Evolutionary conservation across 805 yeast genomes (phyloP).

Genomic region (Candida qinlingensis): DNA sequence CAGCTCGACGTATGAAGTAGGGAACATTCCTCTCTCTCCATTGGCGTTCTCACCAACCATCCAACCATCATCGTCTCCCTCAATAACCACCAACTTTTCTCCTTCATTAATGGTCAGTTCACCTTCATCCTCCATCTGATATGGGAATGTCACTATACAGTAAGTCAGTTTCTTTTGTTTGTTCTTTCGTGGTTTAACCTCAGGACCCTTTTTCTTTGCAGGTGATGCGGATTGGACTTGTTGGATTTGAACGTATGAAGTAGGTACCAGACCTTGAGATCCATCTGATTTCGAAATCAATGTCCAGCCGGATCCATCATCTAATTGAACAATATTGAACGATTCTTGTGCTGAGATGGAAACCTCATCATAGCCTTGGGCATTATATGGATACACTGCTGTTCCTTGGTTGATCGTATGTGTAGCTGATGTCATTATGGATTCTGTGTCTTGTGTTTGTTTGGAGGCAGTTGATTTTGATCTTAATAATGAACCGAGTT

Average conservation of each 20-base stretch:
- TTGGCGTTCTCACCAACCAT: slow-evolving; percentile 73
- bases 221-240: slow-evolving; percentile 10
- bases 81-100: slow-evolving; percentile 63
- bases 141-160: slow-evolving; percentile 22
- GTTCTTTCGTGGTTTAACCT: slow-evolving; percentile 18
- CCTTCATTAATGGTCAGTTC: slow-evolving; percentile 72
- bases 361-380: slow-evolving; percentile 74
- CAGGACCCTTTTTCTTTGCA: slow-evolving; percentile 17
- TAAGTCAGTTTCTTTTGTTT: slow-evolving; percentile 13
- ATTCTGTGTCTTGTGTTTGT: slow-evolving; percentile 3
- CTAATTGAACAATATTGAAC: slow-evolving; percentile 53
- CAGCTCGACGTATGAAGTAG: slow-evolving; percentile 55
- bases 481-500: slow-evolving; percentile 19
- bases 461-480: slow-evolving; percentile 10
- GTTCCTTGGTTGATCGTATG: slow-evolving; percentile 26
- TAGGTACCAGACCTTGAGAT: slow-evolving; percentile 76
- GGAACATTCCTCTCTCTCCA: slow-evolving; percentile 66
- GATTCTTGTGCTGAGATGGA: slow-evolving; percentile 55
- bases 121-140: slow-evolving; percentile 50
- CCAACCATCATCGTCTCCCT: slow-evolving; percentile 89
- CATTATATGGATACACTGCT: slow-evolving; percentile 42
- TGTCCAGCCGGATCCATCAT: slow-evolving; percentile 92
- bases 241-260: slow-evolving; percentile 59
- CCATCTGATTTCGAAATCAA: slow-evolving; percentile 45
- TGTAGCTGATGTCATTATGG: slow-evolving; percentile 20